Base-by-base conservation (phyloP, 768 basidiomycete species). In the Leccinum aurantiacum region DNA sequence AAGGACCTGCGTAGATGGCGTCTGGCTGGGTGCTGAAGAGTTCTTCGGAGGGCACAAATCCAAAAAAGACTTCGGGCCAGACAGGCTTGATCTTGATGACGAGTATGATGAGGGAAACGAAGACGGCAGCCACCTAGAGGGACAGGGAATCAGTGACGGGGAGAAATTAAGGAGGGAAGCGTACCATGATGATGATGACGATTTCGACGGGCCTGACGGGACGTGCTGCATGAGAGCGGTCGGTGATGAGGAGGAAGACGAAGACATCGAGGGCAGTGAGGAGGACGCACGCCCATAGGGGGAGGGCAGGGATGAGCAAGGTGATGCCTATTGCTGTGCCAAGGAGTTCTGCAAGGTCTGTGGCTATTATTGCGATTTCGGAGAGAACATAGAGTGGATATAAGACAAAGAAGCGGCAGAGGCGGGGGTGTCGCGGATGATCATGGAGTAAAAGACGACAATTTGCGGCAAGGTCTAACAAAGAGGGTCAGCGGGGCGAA, bases 281-380 rank as follows among this genome's bases (percentile, higher is more conserved):
- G 48, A 84, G 74, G 9, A 83, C 81, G 37, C 75, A 77, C 1
- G 71, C 79, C 76, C 77, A 84, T 10, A 83, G 68, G 6, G 83
- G 82, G 11, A 84, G 70, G 17, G 60, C 63, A 2, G 83, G 83
- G 56, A 83, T 78, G 46, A 84, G 71, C 66, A 88, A 69, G 60
- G 78, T 78, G 57, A 88, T 71, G 3, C 81, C 85, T 35, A 86
- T 85, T 11, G 86, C 86, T 19, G 79, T 81, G 1, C 86, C 85
- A 1, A 88, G 73, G 6, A 88, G 74, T 63, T 88, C 86, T 13
- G 85, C 84, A 24, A 86, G 69, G 69, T 85, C 84, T 15, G 84
- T 85, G 35, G 77, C 78, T 58, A 84, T 78, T 63, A 85, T 83
- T 22, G 82, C 84, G 15, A 82, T 66, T 67, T 85, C 84, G 31